A percentile compares a stretch with the other conserved stretches of the same genome.
phyloP scores from a whole-genome alignment of 305 asterid species.

The Ilex paraguariensis region DNA sequence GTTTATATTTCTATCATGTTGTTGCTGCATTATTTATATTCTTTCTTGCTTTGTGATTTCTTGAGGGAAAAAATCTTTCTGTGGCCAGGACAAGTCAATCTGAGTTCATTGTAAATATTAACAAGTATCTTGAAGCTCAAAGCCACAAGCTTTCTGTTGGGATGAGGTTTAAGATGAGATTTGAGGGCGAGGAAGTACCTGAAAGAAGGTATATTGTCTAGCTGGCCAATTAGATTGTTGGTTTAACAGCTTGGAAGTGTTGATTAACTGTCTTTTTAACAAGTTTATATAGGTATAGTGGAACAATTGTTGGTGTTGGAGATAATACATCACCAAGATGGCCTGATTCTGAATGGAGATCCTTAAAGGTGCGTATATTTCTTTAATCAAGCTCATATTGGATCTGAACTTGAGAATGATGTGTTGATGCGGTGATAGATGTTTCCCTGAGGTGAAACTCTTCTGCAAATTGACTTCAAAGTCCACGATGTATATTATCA shows the following conservation, averaged over 20 bases:
- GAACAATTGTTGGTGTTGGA: slow-evolving; percentile 88
- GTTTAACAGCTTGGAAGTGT: slow-evolving; percentile 3
- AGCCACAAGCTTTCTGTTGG: slow-evolving; percentile 82
- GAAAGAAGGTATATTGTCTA: slow-evolving; percentile 69
- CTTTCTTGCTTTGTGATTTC: too few species aligned
- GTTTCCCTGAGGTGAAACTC: too few species aligned
- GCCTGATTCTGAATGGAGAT: slow-evolving; percentile 93
- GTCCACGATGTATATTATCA: too few species aligned
- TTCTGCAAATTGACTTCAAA: too few species aligned
- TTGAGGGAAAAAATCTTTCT: neutral
- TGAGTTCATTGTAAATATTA: slow-evolving; percentile 71
- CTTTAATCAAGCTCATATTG: too few species aligned
- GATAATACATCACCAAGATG: slow-evolving; percentile 59
- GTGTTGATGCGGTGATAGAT: too few species aligned
- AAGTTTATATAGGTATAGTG: slow-evolving; percentile 66
- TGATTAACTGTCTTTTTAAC: slow-evolving; percentile 8
- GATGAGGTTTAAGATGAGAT: slow-evolving; percentile 96
- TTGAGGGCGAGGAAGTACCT: slow-evolving; percentile 96
- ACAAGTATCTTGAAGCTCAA: slow-evolving; percentile 85
- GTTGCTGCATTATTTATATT: too few species aligned
- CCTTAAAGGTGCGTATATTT: slow-evolving; percentile 50
- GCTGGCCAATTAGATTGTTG: neutral
- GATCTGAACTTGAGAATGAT: too few species aligned
- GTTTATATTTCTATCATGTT: too few species aligned
- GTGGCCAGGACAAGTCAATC: slow-evolving; percentile 75